phyloP scores from a whole-genome alignment of 345 rosid species.

The Streptanthus diversifolius region DNA sequence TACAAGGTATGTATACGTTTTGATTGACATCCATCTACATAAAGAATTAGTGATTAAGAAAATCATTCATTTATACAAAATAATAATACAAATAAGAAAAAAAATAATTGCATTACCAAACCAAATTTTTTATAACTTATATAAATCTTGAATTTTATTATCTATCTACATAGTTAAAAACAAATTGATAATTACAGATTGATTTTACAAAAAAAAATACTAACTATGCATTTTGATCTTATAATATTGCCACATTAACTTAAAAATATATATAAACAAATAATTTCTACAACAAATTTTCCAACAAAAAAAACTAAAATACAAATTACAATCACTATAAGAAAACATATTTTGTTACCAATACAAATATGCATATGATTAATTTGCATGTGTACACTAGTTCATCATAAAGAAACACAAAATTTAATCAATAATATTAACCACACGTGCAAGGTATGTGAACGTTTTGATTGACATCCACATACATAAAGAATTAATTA shows the following conservation, averaged over 20 bases:
- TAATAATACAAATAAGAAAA: neutral
- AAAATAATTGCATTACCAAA: conserved; percentile 2
- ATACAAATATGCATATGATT: no score
- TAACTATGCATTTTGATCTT: neutral
- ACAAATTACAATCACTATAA: no score
- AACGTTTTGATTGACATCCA: no score
- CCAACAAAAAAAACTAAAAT: conserved; percentile 13
- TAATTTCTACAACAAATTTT: neutral
- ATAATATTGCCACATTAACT: neutral
- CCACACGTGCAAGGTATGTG: no score
- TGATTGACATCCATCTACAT: neutral
- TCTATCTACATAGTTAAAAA: neutral
- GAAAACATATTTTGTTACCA: no score
- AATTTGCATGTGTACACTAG: no score
- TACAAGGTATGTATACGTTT: neutral
- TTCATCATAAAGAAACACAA: no score
- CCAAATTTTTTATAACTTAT: neutral
- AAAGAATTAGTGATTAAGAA: neutral
- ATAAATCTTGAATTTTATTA: no score
- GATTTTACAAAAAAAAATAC: no score
- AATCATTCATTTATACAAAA: conserved; percentile 1
- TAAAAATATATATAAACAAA: neutral
- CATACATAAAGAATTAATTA: no score
- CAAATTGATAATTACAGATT: neutral
- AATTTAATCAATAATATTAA: no score